Conservation (phyloP, 306 rosid genomes). For the Trichosanthes truncata region DNA sequence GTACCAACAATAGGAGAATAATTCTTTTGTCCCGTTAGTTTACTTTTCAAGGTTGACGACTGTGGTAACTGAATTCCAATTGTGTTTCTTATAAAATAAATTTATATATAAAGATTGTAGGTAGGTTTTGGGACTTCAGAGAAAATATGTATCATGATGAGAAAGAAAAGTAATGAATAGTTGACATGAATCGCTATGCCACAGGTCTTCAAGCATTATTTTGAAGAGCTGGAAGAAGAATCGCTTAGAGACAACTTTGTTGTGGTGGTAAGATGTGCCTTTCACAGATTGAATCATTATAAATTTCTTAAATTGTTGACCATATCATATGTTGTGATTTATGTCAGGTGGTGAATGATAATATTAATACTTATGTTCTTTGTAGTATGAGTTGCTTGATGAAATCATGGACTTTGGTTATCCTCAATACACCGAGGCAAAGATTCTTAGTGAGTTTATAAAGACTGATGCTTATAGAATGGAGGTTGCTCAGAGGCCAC, state of each 20-base stretch:
- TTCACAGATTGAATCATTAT: neutral
- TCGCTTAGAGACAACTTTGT: slow-evolving; percentile 97
- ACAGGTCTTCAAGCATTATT: slow-evolving; percentile 96
- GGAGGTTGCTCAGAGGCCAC: slow-evolving; percentile 97
- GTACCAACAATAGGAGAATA: neutral
- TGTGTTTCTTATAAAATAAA: neutral
- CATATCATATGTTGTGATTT: neutral
- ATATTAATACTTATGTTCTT: slow-evolving; percentile 10
- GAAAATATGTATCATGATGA: neutral
- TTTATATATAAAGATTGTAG: neutral
- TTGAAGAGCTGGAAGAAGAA: slow-evolving; percentile 93
- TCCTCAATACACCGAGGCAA: slow-evolving; percentile 94
- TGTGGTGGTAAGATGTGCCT: slow-evolving; percentile 65
- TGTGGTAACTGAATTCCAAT: neutral
- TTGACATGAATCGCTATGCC: slow-evolving; percentile 15
- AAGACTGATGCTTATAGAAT: slow-evolving; percentile 98
- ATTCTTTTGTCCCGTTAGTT: neutral
- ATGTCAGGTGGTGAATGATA: slow-evolving; percentile 1
- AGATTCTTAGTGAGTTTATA: slow-evolving; percentile 91
- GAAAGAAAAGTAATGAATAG: neutral
- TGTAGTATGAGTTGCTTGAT: slow-evolving; percentile 88
- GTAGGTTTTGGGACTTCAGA: neutral
- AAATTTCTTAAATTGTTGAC: neutral
- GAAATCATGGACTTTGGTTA: slow-evolving; percentile 99
- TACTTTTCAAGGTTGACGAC: neutral